Evolutionary conservation across 2,329 filamentous ascomycete species (phyloP), one percentile per base, ranked within the genome.

Genomic region (Ophiostoma sp.): DNA sequence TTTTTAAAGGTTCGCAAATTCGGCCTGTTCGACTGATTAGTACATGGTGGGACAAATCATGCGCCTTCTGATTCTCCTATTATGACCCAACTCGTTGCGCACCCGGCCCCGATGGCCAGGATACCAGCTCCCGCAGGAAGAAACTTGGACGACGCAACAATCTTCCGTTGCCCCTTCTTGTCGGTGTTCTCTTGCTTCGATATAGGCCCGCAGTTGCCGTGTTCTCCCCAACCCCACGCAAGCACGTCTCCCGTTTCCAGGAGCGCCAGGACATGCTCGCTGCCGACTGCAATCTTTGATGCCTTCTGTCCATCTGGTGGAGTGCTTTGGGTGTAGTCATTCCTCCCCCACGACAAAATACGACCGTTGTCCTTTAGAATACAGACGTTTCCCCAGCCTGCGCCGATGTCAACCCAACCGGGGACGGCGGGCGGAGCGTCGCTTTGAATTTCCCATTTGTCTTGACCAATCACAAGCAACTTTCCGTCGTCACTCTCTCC

Each of bases 181-280:
- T 91, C 87, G 77, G 91, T 87, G 70, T 84, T 70, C 87, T 85
- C 12, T 84, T 81, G 38, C 27, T 70, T 72, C 36, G 55, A 27
- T 47, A 44, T 14, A 2, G 87, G 85, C 3, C 95, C 95, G 76
- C 95, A 99, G 76, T 99, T 99, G 1, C 95, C 95, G 79, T 99
- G 95, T 78, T 98, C 94, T 1, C 93, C 93, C 95, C 95, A 99
- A 27, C 95, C 95, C 92, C 94, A 98, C 1, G 91, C 86, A 65
- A 96, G 79, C 1, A 97, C 86, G 66, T 88, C 84, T 1, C 86
- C 86, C 27, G 84, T 81, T 9, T 79, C 79, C 0, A 90, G 87
- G 40, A 94, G 78, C 8, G 87, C 91, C 71, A 98, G 78, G n/a
- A 86, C 87, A 77, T 99, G 95, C 77, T 98, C 95, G 75, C 94